Conservation (phyloP, 441 rosid species). For the Geranium incanum region DNA sequence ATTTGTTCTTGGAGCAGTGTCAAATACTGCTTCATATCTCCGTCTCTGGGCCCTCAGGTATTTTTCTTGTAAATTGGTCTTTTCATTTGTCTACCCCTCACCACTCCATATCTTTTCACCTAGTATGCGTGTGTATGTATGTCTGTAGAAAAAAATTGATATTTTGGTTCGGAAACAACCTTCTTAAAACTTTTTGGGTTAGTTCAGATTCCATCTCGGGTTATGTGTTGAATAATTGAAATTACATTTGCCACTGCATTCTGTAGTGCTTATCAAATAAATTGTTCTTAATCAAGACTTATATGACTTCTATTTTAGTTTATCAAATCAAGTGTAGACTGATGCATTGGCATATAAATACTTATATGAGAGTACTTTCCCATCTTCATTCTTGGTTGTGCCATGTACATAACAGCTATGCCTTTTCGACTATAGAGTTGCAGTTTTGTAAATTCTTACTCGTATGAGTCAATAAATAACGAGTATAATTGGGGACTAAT, state of each 20-base stretch:
- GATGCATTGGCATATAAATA: background rate
- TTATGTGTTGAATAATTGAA: too few species aligned
- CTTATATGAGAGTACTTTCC: background rate
- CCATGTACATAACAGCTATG: background rate
- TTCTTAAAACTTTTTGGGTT: background rate
- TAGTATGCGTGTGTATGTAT: background rate
- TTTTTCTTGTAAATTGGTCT: background rate
- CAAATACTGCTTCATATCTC: conserved; percentile 98
- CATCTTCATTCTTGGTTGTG: background rate
- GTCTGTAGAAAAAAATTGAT: background rate
- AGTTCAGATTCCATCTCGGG: background rate
- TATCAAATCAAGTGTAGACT: background rate
- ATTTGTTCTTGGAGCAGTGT: conserved; percentile 91
- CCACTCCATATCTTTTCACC: background rate
- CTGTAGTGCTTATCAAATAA: background rate
- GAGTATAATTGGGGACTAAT: too few species aligned
- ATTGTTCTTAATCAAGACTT: background rate
- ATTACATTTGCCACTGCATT: background rate
- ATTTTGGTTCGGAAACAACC: background rate
- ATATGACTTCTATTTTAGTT: background rate
- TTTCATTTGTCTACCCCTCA: background rate
- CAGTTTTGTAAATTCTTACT: background rate
- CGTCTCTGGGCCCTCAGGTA: conserved; percentile 97
- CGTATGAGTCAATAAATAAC: background rate
- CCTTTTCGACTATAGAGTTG: background rate